A percentile compares a stretch with the other conserved stretches of the same genome.
These are phyloP conservation scores for Coemansia sp. DNA, from an alignment of 192 early-diverging fungal species.

Conservation along the genomic window DNA sequence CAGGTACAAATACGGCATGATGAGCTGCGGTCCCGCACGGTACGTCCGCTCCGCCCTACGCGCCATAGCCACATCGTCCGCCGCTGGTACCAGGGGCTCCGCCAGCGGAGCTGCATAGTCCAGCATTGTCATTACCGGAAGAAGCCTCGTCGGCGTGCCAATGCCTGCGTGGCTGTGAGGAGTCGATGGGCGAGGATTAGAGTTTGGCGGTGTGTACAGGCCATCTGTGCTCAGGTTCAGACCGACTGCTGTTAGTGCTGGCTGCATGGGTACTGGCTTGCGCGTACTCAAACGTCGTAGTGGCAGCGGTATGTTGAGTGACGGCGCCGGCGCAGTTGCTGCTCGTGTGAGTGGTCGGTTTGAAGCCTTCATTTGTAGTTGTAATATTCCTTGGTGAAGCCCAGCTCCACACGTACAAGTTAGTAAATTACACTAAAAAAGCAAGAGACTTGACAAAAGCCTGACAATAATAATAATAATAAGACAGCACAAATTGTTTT, in stretches of 20 bases:
- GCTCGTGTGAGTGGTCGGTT: constrained; percentile 20
- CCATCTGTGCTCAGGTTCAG: constrained; percentile 16
- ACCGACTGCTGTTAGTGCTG: background rate
- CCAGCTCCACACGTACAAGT: background rate
- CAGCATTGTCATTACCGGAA: background rate
- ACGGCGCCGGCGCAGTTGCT: constrained; percentile 15
- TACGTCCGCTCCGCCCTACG: constrained; percentile 41
- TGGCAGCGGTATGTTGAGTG: background rate
- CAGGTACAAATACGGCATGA: constrained; percentile 52
- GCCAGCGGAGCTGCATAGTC: background rate
- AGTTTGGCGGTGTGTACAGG: constrained; percentile 9
- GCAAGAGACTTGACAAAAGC: background rate
- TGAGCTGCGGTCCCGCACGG: constrained; percentile 38
- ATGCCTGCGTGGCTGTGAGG: background rate
- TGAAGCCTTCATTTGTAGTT: background rate
- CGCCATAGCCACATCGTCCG: constrained; percentile 19
- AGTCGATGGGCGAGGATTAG: background rate
- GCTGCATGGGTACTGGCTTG: constrained; percentile 16
- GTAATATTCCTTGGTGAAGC: background rate
- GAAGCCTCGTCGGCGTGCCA: background rate
- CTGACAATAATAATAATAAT: background rate
- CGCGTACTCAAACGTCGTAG: constrained; percentile 16
- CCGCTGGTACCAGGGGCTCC: background rate
- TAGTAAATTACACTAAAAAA: background rate
- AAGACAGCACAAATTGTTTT: background rate